Evolutionary conservation across 2,329 filamentous ascomycete genomes (phyloP).

Genomic region (Trichophyton mentagrophytes): DNA sequence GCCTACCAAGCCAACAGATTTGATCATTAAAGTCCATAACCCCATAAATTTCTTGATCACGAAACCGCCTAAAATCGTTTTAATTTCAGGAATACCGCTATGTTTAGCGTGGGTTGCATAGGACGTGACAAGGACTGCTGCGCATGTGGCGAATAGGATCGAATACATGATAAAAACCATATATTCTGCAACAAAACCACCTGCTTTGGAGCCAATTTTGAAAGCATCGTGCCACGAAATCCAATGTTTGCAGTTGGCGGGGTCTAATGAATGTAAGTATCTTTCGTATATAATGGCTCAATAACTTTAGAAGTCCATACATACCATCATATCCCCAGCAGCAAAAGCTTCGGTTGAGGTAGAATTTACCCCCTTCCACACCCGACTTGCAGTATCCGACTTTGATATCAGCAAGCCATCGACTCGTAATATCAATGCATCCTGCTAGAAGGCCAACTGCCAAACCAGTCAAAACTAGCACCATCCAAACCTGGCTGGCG

Average conservation of each 20-base stretch:
- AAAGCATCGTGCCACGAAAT: constrained; percentile 68
- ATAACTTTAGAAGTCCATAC: constrained; percentile 19
- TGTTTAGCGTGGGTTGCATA: constrained; percentile 94
- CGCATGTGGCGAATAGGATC: constrained; percentile 66
- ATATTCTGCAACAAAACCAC: constrained; percentile 74
- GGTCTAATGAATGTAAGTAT: constrained; percentile 34
- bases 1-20: constrained; percentile 60
- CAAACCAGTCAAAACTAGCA: constrained; percentile 74
- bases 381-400: constrained; percentile 70
- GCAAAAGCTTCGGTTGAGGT: constrained; percentile 82
- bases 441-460: constrained; percentile 75
- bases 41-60: constrained; percentile 98
- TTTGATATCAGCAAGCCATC: constrained; percentile 91
- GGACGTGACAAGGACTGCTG: constrained; percentile 71
- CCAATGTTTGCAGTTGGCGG: constrained; percentile 76
- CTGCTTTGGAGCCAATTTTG: constrained; percentile 50
- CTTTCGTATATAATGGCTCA: background rate
- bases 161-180: constrained; percentile 58
- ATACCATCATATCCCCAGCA: constrained; percentile 73
- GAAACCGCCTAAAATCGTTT: constrained; percentile 96
- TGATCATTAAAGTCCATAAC: constrained; percentile 82
- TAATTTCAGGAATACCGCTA: constrained; percentile 99
- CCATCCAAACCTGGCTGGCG: constrained; percentile 80
- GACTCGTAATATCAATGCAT: constrained; percentile 74
- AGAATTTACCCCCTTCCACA: constrained; percentile 71